A percentile compares a stretch with the other conserved stretches of the same genome.
phyloP scores from a whole-genome alignment of 495 filamentous ascomycete species.

The Aspergillus avenaceus region DNA sequence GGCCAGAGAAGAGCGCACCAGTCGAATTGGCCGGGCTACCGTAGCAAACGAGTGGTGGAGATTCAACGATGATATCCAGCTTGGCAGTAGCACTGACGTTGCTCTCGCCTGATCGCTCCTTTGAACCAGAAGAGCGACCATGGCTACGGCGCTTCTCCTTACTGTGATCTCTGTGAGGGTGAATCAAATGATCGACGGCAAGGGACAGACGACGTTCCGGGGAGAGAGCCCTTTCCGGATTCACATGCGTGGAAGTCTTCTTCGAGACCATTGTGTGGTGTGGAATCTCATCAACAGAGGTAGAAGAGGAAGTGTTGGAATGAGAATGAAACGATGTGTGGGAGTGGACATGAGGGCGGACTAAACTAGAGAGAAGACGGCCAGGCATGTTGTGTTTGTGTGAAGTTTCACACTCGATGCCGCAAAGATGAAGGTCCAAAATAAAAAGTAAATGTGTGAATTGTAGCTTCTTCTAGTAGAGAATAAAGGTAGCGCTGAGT shows the following conservation, averaged over 20 bases:
- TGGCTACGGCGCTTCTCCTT: conserved; percentile 41
- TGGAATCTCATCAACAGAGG: conserved; percentile 41
- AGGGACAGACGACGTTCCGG: conserved; percentile 44
- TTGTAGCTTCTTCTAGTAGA: no score
- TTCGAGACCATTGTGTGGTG: conserved; percentile 20
- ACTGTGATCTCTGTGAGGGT: conserved; percentile 40
- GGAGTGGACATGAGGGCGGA: conserved; percentile 35
- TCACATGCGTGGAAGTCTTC: conserved; percentile 25
- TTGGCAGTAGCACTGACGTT: conserved; percentile 43
- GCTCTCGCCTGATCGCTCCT: conserved; percentile 31
- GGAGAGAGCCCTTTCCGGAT: conserved; percentile 31
- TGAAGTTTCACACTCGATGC: not conserved
- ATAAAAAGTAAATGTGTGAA: no score
- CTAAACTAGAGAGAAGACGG: conserved; percentile 43
- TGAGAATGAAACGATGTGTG: conserved; percentile 37
- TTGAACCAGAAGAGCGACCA: conserved; percentile 35
- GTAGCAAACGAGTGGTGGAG: conserved; percentile 82
- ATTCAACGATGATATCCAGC: conserved; percentile 78
- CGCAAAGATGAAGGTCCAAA: no score
- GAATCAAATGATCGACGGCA: conserved; percentile 43
- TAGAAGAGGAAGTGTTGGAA: conserved; percentile 37
- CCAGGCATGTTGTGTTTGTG: conserved; percentile 35
- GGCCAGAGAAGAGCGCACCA: conserved; percentile 84
- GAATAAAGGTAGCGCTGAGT: no score
- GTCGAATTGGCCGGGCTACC: conserved; percentile 69